These are phyloP conservation scores for Colletotrichum lupini DNA, from an alignment of 2,329 filamentous ascomycete species.

Conservation along the genomic window DNA sequence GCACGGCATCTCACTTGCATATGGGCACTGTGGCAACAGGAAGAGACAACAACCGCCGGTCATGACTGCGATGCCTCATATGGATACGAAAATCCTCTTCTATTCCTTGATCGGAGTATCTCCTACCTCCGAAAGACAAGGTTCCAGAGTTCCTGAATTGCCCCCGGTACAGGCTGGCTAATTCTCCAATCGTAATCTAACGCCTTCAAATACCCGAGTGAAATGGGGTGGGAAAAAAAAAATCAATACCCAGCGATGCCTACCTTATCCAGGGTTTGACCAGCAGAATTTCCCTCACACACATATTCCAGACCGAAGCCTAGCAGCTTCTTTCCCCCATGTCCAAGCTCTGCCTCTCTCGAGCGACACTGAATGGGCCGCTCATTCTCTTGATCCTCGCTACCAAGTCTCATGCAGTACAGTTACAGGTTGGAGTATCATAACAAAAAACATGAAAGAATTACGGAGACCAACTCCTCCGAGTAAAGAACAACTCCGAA, in stretches of 20 bases:
- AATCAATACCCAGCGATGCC: background rate
- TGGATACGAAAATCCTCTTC: background rate
- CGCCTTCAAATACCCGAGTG: constrained; percentile 5
- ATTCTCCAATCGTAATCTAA: constrained; percentile 15
- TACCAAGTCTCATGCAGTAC: constrained; percentile 8
- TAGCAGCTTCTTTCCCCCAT: background rate
- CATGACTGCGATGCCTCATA: background rate
- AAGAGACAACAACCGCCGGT: background rate
- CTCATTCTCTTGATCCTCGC: background rate
- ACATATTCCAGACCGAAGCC: background rate
- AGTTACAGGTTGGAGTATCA: constrained; percentile 29
- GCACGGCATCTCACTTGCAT: background rate
- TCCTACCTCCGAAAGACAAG: background rate
- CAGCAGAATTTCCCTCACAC: constrained; percentile 8
- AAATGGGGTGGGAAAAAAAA: background rate
- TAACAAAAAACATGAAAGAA: constrained; percentile 10
- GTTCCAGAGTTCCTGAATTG: background rate
- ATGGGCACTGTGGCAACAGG: background rate
- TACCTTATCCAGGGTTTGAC: constrained; percentile 20
- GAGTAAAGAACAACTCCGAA: background rate
- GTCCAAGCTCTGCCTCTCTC: background rate
- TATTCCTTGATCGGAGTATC: background rate
- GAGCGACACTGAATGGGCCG: background rate
- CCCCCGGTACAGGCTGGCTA: background rate
- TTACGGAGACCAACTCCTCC: background rate